Base-by-base conservation (phyloP, 2,329 filamentous ascomycete genomes). In the Ascochyta pisi region DNA sequence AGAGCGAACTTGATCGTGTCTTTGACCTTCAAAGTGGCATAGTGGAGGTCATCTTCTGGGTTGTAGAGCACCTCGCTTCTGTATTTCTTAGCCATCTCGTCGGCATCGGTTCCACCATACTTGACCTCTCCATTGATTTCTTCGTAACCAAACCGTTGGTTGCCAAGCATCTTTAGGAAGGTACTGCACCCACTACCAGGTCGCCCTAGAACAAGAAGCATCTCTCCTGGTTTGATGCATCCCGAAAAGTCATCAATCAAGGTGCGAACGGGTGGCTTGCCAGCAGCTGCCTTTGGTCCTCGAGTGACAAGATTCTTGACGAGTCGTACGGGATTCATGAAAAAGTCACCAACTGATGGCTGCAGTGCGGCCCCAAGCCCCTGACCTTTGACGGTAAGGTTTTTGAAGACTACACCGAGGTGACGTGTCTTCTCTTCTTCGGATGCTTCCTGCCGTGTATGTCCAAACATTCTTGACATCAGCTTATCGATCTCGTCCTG, bases 41-140 rank as follows among this genome's bases (percentile, higher is more conserved):
- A 93, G 69, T 93, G 90, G 26, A 88, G 82, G 69, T 92, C 89
- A 26, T 88, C 86, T 76, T 94, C 90, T 13, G 91, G 87, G 63
- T 91, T 92, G 71, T 94, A 93, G 12, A 91, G 79, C 1, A 88
- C 70, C 73, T 86, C 87, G 37, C 86, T 86, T 55, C 85, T 82
- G 66, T 88, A 89, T 64, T 87, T 80, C 59, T 83, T 81, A 3
- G 68, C 73, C 80, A 84, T 83, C 13, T 75, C 77, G 7, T 78
- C 68, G 0, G 83, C 78, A 62, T 81, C 76, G 0, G 83, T 84
- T 9, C 83, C 83, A n/a, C 84, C 84, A 63, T 88, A 78, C 4
- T 66, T 71, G 24, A 78, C 72, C 6, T 88, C 81, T 0, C 87
- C 88, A 0, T 79, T 70, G 2, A 90, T 81, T 2, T 78, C 78